Percentiles rank a stretch among this genome's conserved stretches.
These are phyloP conservation scores for Pythium volutum DNA, from an alignment of 352 stramenopile genomes.

Conservation along the genomic window DNA sequence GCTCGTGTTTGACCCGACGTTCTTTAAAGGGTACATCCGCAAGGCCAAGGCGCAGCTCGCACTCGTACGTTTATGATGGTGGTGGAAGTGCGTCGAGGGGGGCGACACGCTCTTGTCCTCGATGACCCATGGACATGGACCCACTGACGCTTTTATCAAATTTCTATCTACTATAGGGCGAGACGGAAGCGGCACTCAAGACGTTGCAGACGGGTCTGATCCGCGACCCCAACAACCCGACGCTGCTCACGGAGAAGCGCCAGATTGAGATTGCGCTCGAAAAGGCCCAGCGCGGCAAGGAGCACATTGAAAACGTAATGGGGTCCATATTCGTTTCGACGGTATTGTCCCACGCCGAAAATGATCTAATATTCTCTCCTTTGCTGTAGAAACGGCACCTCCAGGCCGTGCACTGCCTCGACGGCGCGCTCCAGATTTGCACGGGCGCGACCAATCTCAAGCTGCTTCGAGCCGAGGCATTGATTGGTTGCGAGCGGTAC, in stretches of 20 bases:
- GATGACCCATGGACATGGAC: too few species aligned
- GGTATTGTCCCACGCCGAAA: too few species aligned
- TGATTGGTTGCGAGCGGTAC: conserved; percentile 78
- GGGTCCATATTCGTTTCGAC: neutral
- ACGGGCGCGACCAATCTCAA: conserved; percentile 70
- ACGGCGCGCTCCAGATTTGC: conserved; percentile 67
- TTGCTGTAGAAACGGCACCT: conserved; percentile 46
- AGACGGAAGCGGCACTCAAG: conserved; percentile 68
- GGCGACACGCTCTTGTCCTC: too few species aligned
- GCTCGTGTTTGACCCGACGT: conserved; percentile 87
- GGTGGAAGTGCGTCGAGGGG: neutral
- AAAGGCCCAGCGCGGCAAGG: conserved; percentile 68
- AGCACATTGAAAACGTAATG: conserved; percentile 59
- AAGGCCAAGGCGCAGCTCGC: conserved; percentile 87
- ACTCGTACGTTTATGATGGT: conserved; percentile 35
- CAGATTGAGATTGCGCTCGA: conserved; percentile 79
- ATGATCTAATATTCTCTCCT: neutral
- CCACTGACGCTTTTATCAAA: too few species aligned
- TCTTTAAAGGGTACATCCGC: conserved; percentile 90
- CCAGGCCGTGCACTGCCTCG: conserved; percentile 69
- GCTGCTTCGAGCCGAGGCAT: conserved; percentile 58
- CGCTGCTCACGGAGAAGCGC: conserved; percentile 70
- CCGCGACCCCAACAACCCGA: conserved; percentile 77
- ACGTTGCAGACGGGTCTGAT: conserved; percentile 71
- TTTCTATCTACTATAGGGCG: conserved; percentile 36